phyloP scores from a whole-genome alignment of 306 rosid genomes.

The Fragaria nilgerrensis region DNA sequence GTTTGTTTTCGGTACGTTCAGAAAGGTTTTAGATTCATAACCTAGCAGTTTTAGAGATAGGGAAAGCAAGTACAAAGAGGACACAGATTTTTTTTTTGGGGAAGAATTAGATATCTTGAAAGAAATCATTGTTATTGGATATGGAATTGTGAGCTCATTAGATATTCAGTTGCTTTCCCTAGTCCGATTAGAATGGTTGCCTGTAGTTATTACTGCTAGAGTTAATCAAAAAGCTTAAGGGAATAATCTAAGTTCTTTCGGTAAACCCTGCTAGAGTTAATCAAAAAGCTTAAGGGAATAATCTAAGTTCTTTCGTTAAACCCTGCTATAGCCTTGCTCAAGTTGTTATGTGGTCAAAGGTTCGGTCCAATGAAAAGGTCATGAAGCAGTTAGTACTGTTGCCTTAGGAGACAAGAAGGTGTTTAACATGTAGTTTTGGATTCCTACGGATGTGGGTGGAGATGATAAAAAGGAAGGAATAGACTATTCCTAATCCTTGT shows the following conservation, averaged over 20 bases:
- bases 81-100: background rate
- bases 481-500: background rate
- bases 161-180: background rate
- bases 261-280: too few relatives aligned
- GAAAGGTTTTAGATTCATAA: background rate
- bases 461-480: background rate
- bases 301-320: background rate
- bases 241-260: background rate
- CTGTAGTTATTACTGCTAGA: background rate
- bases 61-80: background rate
- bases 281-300: background rate
- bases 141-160: background rate
- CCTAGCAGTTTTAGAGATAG: background rate
- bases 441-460: background rate
- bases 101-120: background rate
- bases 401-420: background rate
- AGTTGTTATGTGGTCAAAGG: background rate
- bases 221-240: background rate
- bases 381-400: background rate
- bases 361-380: background rate
- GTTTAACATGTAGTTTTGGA: background rate
- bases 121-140: background rate
- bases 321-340: background rate
- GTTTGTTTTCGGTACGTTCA: background rate
- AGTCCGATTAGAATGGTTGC: background rate